Percentiles rank a stretch among this genome's conserved stretches.
Conservation (phyloP, 2,329 filamentous ascomycete species). For the Neoarthrinium moseri region DNA sequence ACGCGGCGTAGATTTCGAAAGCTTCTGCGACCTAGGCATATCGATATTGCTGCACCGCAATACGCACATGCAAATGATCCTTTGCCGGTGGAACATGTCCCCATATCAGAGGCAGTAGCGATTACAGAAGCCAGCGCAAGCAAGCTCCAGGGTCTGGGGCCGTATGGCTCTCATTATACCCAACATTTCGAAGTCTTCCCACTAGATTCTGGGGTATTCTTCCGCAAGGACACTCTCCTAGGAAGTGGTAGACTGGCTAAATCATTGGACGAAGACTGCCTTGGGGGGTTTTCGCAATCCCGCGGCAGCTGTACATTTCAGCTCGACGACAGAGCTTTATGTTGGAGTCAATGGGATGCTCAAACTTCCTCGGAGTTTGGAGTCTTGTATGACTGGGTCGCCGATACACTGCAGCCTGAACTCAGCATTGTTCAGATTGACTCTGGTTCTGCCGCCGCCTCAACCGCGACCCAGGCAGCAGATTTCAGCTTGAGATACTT, state of each 20-base stretch:
- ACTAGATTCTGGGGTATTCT: constrained; percentile 53
- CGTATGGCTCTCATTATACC: constrained; percentile 61
- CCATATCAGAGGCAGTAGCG: constrained; percentile 15
- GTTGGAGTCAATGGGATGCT: constrained; percentile 58
- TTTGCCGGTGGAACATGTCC: constrained; percentile 30
- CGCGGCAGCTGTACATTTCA: constrained; percentile 38
- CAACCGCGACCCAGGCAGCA: constrained; percentile 29
- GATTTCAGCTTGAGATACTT: constrained; percentile 50
- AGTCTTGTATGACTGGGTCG: constrained; percentile 58
- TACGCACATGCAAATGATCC: constrained; percentile 55
- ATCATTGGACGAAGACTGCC: constrained; percentile 30
- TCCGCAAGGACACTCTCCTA: constrained; percentile 58
- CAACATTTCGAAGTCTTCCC: constrained; percentile 64
- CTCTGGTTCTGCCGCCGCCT: constrained; percentile 7
- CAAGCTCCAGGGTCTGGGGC: constrained; percentile 54
- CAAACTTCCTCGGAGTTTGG: constrained; percentile 61
- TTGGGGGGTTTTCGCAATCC: constrained; percentile 24
- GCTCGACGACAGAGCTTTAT: constrained; percentile 47
- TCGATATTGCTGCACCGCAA: constrained; percentile 52
- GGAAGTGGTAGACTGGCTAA: constrained; percentile 50
- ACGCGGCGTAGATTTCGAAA: constrained; percentile 36
- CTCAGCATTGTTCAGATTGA: constrained; percentile 14
- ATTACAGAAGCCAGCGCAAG: constrained; percentile 18
- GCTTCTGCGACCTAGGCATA: constrained; percentile 35
- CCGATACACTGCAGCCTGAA: constrained; percentile 40